Conservation (phyloP, 371 early-diverging fungal species). For the Rhizopus delemar region DNA sequence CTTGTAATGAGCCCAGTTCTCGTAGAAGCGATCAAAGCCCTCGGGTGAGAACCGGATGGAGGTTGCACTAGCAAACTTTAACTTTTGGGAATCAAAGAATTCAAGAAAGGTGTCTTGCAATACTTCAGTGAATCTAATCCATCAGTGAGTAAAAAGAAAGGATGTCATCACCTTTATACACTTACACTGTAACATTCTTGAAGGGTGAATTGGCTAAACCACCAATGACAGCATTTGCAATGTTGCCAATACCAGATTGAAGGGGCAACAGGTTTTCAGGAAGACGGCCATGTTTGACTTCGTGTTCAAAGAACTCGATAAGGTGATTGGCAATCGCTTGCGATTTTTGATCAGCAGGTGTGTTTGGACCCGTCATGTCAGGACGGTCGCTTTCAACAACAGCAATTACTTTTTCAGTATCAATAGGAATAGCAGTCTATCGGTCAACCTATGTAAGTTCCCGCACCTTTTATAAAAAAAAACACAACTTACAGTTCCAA, state of each 20-base stretch:
- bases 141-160: background rate
- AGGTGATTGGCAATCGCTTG: conserved; percentile 51
- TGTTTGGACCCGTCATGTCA: conserved; percentile 49
- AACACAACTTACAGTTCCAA: conserved; percentile 44
- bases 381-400: conserved; percentile 51
- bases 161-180: conserved; percentile 1
- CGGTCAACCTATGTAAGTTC: background rate
- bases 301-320: conserved; percentile 55
- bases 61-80: conserved; percentile 57
- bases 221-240: conserved; percentile 58
- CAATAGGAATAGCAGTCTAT: conserved; percentile 53
- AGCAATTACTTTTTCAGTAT: conserved; percentile 52
- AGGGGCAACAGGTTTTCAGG: conserved; percentile 50
- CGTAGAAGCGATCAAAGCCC: conserved; percentile 53
- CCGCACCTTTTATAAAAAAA: background rate
- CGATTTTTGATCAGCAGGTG: conserved; percentile 46
- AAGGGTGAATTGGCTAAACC: conserved; percentile 54
- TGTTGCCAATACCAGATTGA: conserved; percentile 60
- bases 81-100: conserved; percentile 55
- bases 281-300: conserved; percentile 54
- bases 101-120: conserved; percentile 57
- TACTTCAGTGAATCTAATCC: conserved; percentile 49
- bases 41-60: conserved; percentile 58
- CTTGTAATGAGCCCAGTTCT: conserved; percentile 53
- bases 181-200: conserved; percentile 56